phyloP scores from a whole-genome alignment of 1,284 basidiomycete species.

The Microbotryum saponariae region DNA sequence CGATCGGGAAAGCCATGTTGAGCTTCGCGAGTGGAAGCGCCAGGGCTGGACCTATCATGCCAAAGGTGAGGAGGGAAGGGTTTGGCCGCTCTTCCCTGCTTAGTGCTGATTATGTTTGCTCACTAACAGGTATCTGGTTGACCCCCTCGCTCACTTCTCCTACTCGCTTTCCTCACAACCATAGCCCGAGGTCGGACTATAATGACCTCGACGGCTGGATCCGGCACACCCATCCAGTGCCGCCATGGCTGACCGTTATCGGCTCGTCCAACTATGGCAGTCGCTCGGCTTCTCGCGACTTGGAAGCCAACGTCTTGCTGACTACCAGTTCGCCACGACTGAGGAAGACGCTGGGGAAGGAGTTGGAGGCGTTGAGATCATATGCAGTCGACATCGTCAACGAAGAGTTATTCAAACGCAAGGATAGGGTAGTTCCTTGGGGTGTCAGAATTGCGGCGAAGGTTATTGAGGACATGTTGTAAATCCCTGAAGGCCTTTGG shows the following conservation, averaged over 20 bases:
- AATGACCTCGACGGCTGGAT: slow-evolving; percentile 25
- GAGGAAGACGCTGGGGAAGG: slow-evolving; percentile 43
- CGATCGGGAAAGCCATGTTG: slow-evolving; percentile 46
- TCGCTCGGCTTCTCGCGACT: slow-evolving; percentile 81
- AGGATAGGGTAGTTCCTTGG: slow-evolving; percentile 59
- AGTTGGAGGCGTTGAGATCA: slow-evolving; percentile 45
- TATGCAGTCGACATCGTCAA: slow-evolving; percentile 46
- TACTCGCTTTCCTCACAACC: slow-evolving; percentile 7
- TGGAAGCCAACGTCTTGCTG: slow-evolving; percentile 84
- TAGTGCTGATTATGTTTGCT: neutral
- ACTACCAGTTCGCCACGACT: slow-evolving; percentile 53
- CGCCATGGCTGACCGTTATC: slow-evolving; percentile 68
- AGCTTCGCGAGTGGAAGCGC: slow-evolving; percentile 77
- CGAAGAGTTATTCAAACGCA: slow-evolving; percentile 44
- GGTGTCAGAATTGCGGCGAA: slow-evolving; percentile 40
- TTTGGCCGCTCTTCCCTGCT: neutral
- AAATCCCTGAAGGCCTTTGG: neutral
- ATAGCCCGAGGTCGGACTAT: slow-evolving; percentile 42
- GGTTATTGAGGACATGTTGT: slow-evolving; percentile 26
- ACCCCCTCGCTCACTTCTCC: slow-evolving; percentile 44
- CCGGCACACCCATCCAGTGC: slow-evolving; percentile 4
- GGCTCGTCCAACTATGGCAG: slow-evolving; percentile 95
- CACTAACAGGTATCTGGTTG: slow-evolving; percentile 69
- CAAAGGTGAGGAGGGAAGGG: slow-evolving; percentile 58
- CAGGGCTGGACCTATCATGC: slow-evolving; percentile 98